phyloP scores from a whole-genome alignment of 2,329 filamentous ascomycete genomes.

The Pseudogymnoascus sp. region DNA sequence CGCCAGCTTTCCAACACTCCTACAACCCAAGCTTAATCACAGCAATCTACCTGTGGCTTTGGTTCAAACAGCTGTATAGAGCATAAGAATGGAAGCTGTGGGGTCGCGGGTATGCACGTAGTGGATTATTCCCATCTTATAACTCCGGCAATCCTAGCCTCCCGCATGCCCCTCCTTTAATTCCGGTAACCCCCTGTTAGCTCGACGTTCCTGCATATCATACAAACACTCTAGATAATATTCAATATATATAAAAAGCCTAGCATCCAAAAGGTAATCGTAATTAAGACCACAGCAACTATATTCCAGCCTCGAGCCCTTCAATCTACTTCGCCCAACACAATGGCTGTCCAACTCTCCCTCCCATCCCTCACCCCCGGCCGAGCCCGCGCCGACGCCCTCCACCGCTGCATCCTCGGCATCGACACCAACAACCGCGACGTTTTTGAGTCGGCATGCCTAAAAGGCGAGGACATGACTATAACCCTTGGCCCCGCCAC shows the following conservation, averaged over 20 bases:
- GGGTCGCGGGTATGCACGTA: background rate
- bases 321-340: background rate
- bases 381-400: conserved; percentile 24
- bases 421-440: conserved; percentile 21
- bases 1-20: background rate
- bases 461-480: conserved; percentile 13
- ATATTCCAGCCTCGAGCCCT: background rate
- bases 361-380: conserved; percentile 19
- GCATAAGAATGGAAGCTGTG: background rate
- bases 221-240: background rate
- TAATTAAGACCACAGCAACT: background rate
- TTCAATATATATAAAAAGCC: background rate
- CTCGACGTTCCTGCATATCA: background rate
- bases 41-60: background rate
- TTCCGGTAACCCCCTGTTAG: background rate
- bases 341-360: background rate
- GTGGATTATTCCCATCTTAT: background rate
- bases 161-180: background rate
- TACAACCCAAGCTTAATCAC: background rate
- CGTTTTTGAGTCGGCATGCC: conserved; percentile 23
- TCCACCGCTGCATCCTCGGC: conserved; percentile 23
- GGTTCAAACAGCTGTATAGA: background rate
- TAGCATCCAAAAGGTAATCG: background rate
- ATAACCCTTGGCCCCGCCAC: conserved; percentile 11
- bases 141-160: background rate